Conservation (phyloP, 1,139 yeast genomes). For the Diutina neorugosa region DNA sequence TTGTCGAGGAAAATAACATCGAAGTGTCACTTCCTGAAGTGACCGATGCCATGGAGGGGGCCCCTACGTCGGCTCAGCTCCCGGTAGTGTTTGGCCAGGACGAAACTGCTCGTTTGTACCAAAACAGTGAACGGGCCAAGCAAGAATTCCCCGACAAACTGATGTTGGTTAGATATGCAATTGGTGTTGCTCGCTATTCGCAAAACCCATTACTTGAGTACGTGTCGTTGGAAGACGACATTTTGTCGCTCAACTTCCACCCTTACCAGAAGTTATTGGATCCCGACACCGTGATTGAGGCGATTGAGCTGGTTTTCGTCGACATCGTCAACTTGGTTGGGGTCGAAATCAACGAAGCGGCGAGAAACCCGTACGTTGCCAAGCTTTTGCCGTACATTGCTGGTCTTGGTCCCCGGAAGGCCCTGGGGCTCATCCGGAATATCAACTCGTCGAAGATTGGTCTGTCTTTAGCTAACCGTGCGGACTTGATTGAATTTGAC, state of each 20-base stretch:
- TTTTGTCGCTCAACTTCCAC: slow-evolving; percentile 60
- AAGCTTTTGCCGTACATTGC: slow-evolving; percentile 64
- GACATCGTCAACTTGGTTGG: slow-evolving; percentile 89
- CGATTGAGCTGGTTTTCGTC: slow-evolving; percentile 74
- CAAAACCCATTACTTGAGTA: slow-evolving; percentile 90
- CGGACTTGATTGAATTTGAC: slow-evolving; percentile 70
- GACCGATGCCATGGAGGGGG: slow-evolving; percentile 18
- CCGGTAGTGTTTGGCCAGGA: slow-evolving; percentile 78
- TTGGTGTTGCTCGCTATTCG: slow-evolving; percentile 80
- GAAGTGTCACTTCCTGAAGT: slow-evolving; percentile 41
- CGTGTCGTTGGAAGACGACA: slow-evolving; percentile 64
- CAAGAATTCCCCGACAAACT: slow-evolving; percentile 84
- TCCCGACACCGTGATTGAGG: slow-evolving; percentile 45
- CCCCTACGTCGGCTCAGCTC: slow-evolving; percentile 23
- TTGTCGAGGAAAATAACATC: slow-evolving; percentile 46
- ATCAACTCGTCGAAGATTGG: slow-evolving; percentile 54
- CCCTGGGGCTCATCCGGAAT: slow-evolving; percentile 74
- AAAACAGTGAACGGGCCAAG: slow-evolving; percentile 64
- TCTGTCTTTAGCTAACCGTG: slow-evolving; percentile 46
- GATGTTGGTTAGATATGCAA: slow-evolving; percentile 69
- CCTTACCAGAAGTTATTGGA: slow-evolving; percentile 66
- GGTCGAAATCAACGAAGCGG: slow-evolving; percentile 84
- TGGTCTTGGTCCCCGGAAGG: slow-evolving; percentile 94
- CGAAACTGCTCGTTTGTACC: slow-evolving; percentile 85
- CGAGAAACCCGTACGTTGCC: slow-evolving; percentile 61